Percentiles rank a stretch among this genome's conserved stretches.
Evolutionary conservation across 805 yeast species (phyloP).

Genomic region (Wickerhamomyces ciferrii): DNA sequence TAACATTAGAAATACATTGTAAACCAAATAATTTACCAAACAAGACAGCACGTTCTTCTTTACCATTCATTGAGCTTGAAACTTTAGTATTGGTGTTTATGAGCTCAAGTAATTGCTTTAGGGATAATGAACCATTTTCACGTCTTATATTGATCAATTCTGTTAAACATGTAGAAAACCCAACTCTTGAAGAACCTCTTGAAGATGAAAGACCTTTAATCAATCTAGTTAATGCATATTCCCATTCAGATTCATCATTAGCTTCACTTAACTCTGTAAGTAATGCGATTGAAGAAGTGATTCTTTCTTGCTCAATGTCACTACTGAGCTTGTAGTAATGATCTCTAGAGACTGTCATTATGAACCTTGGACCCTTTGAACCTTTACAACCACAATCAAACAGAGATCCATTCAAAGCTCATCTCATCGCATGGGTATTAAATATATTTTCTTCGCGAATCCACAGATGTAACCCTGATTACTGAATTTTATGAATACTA

Average conservation of each 20-base stretch:
- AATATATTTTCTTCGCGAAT: neutral
- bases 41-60: conserved; percentile 70
- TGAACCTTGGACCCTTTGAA: neutral
- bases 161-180: conserved; percentile 82
- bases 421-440: neutral
- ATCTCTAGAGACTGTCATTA: conserved; percentile 59
- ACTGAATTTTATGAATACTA: neutral
- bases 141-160: conserved; percentile 46
- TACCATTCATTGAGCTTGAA: conserved; percentile 56
- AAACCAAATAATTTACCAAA: conserved; percentile 86
- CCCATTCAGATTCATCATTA: conserved; percentile 56
- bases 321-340: conserved; percentile 75
- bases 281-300: conserved; percentile 63
- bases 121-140: conserved; percentile 27
- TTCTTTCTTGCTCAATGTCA: conserved; percentile 66
- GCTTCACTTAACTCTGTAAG: conserved; percentile 51
- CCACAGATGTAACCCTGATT: neutral
- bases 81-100: conserved; percentile 31
- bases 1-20: conserved; percentile 58
- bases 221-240: conserved; percentile 73
- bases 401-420: neutral
- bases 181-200: conserved; percentile 79
- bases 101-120: conserved; percentile 31
- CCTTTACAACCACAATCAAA: neutral
- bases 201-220: conserved; percentile 79